Evolutionary conservation across 2,329 filamentous ascomycete species (phyloP), one percentile per base, ranked within the genome.

Genomic region (Pseudopithomyces chartarum): DNA sequence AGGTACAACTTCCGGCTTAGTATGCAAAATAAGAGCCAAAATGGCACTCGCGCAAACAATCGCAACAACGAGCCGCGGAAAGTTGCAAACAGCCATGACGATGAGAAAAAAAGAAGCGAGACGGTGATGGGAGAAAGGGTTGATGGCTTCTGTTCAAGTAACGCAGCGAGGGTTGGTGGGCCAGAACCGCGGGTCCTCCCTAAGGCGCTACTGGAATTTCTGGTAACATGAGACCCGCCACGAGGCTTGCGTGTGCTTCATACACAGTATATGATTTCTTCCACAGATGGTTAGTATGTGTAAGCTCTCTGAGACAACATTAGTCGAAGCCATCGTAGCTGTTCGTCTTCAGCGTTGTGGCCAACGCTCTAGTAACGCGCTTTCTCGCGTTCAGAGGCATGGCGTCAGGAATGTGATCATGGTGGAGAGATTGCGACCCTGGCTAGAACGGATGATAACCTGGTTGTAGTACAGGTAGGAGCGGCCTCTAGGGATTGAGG

Each of bases 1-100:
- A 33, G 48, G 48, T 1, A 51, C 48, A n/a, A 33, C 48, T 23
- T 51, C 48, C 15, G 48, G 48, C 33, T 51, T 51, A 23, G 22
- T 51, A 15, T 51, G 48, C 13, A 43, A 26, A 20, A 51, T 43
- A 10, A 51, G 17, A 17, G 22, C 38, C n/a, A 51, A 15, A 17
- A 51, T 51, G 36, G 42, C 32, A 12, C 26, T 29, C 17, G 48
- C n/a, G 12, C 48, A 42, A 8, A 51, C 15, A 20, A 51, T 26
- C n/a, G 38, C 38, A 22, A 51, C 8, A 29, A 43, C 23, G 11
- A 51, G 26, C 7, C 48, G 48, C n/a, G 36, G 36, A 29, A 51
- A 22, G 38, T 34, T 51, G 36, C 48, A 51, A 4, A 43, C 23
- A 12, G 38, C 48, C 48, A 51, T 51, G 23, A 23, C 48, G 26